Base-by-base conservation (phyloP, 306 rosid species). In the Gillenia trifoliata region DNA sequence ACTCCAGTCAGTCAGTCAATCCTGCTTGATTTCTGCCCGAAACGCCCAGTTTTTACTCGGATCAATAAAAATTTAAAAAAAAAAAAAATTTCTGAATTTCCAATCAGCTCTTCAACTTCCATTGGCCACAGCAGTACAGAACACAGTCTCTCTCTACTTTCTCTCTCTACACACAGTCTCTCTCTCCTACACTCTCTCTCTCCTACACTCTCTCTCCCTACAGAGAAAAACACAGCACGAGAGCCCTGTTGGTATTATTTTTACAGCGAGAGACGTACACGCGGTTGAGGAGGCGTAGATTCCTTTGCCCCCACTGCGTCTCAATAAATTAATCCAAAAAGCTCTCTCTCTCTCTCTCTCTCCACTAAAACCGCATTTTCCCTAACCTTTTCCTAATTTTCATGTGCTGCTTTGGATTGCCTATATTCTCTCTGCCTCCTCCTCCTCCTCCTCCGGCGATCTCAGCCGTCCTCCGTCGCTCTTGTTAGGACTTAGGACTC, bases 201-300 rank as follows among this genome's bases (percentile, higher is more conserved):
- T 4, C 6, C 19, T 15, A 36, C 10, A 36, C 50, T 43, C 4
- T 15, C 52, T 45, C 52, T 45, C 52, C 1, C 52, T 45, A 13
- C 5, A 15, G 31, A 11, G 31, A 57, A 16, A 28, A 9, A 30
- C 11, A 29, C 11, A 12, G 34, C n/a, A 13, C 0, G n/a, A 59
- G 64, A 59, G 64, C 64, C 3, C 1, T 26, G 64, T 59, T 26
- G 20, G 34, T 59, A 59, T 59, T 59, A n/a, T 50, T 59, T 72
- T 59, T 57, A 38, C 56, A 4, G 66, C 15, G 29, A 31, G 64
- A n/a, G 12, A 33, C 63, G 74, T 68, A 28, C 25, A 45, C 72
- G 72, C 75, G 52, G 66, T 25, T 56, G 17, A 56, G 66, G 65
- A 71, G 62, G 75, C 66, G 26, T 23, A 72, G 76, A 72, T 72